Percentiles rank a stretch among this genome's conserved stretches.
Conservation (phyloP, 805 yeast genomes). For the Monosporozyma siamensis region DNA sequence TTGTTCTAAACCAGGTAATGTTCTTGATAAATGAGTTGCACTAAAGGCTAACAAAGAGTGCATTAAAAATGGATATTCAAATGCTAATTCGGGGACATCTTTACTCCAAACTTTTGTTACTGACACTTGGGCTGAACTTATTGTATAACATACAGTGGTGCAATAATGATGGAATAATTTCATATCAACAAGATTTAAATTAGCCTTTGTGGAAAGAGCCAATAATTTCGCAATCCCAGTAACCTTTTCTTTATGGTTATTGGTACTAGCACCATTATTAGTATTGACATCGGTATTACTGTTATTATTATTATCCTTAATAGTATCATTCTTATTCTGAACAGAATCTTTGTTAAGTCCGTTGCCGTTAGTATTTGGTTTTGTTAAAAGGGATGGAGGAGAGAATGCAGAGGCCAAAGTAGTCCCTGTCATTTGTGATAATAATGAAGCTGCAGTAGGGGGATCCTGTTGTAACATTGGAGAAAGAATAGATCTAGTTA, state of each 20-base stretch:
- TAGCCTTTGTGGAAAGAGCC: slow-evolving; percentile 24
- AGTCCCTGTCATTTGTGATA: slow-evolving; percentile 6
- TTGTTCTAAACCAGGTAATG: slow-evolving; percentile 66
- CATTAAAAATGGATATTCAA: slow-evolving; percentile 83
- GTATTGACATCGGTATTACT: too few species aligned
- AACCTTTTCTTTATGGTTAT: not conserved
- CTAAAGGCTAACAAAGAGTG: slow-evolving; percentile 84
- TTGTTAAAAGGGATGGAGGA: slow-evolving; percentile 10
- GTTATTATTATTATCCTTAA: not conserved
- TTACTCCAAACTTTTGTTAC: slow-evolving; percentile 74
- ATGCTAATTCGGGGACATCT: slow-evolving; percentile 82
- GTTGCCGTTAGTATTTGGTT: slow-evolving; percentile 9
- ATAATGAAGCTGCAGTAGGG: slow-evolving; percentile 1
- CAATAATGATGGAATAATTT: slow-evolving; percentile 82
- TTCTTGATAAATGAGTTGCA: slow-evolving; percentile 81
- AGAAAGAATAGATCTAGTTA: not conserved
- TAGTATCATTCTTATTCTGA: slow-evolving; percentile 5
- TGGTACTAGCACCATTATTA: too few species aligned
- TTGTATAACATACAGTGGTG: slow-evolving; percentile 73
- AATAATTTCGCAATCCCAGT: slow-evolving; percentile 16
- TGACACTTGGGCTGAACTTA: slow-evolving; percentile 84
- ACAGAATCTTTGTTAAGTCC: too few species aligned
- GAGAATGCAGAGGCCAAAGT: not conserved
- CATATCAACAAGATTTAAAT: slow-evolving; percentile 64
- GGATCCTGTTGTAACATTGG: not conserved